Percentiles rank a stretch among this genome's conserved stretches.
Conservation (phyloP, 305 asterid genomes). For the Fraxinus xanthoxyloides region DNA sequence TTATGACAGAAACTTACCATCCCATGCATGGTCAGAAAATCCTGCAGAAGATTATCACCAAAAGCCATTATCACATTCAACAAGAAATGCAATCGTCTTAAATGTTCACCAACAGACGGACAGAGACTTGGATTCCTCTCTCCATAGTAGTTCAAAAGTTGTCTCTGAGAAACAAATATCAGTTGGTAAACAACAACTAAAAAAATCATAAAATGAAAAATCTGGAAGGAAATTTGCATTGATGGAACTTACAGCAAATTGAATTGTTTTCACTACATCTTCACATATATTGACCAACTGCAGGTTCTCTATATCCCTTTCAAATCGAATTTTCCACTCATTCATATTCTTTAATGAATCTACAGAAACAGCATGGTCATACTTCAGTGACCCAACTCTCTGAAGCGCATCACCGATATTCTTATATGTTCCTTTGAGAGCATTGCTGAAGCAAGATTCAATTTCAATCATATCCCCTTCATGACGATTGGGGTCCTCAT, state of each 20-base stretch:
- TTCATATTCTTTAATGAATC: conserved; percentile 44
- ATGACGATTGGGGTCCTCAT: conserved; percentile 17
- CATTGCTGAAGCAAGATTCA: conserved; percentile 40
- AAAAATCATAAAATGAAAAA: conserved; percentile 14
- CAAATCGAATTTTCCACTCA: conserved; percentile 60
- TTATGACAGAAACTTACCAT: conserved; percentile 47
- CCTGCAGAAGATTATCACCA: conserved; percentile 67
- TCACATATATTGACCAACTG: conserved; percentile 56
- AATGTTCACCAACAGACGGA: conserved; percentile 40
- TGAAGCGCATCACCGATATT: conserved; percentile 40
- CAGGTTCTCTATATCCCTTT: conserved; percentile 48
- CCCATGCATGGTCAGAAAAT: conserved; percentile 61
- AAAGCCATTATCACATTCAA: conserved; percentile 55
- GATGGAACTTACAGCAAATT: conserved; percentile 57
- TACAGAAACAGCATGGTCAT: conserved; percentile 36
- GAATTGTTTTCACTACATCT: conserved; percentile 43
- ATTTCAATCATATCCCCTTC: conserved; percentile 27
- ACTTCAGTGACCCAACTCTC: conserved; percentile 33
- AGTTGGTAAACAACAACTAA: conserved; percentile 10
- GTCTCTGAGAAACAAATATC: conserved; percentile 47
- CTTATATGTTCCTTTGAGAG: conserved; percentile 42
- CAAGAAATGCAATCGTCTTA: conserved; percentile 46
- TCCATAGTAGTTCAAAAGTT: conserved; percentile 47
- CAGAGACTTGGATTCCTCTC: conserved; percentile 25
- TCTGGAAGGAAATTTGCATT: neutral